A percentile compares a stretch with the other conserved stretches of the same genome.
Conservation (phyloP, 768 basidiomycete genomes). For the Termitomyces sp. region DNA sequence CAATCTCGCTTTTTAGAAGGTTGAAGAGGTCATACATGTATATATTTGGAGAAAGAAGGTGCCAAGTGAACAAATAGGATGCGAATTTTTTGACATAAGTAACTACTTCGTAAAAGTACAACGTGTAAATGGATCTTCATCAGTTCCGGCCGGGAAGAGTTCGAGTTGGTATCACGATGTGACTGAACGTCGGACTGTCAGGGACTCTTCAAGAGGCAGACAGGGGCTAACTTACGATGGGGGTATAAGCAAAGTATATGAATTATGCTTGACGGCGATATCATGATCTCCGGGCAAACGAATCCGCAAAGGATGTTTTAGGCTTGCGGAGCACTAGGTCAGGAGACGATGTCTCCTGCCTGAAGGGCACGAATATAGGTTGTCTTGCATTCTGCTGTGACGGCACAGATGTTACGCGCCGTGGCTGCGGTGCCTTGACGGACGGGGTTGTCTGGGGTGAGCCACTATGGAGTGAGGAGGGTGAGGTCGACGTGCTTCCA, state of each 20-base stretch:
- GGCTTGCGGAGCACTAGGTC: slow-evolving; percentile 44
- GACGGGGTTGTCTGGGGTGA: slow-evolving; percentile 14
- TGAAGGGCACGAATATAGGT: slow-evolving; percentile 50
- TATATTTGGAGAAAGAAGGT: neutral
- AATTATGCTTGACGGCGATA: neutral
- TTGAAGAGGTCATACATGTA: neutral
- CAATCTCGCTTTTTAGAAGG: neutral
- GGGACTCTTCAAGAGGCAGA: neutral
- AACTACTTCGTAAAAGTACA: neutral
- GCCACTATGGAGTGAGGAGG: slow-evolving; percentile 10
- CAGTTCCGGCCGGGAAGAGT: slow-evolving; percentile 1
- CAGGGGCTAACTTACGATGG: slow-evolving; percentile 7
- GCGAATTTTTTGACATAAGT: neutral
- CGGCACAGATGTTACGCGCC: slow-evolving; percentile 10
- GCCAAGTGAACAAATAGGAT: neutral
- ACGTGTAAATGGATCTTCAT: neutral
- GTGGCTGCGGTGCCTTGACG: slow-evolving; percentile 24
- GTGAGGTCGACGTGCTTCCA: slow-evolving; percentile 17
- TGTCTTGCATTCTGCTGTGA: slow-evolving; percentile 14
- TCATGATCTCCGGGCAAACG: slow-evolving; percentile 6
- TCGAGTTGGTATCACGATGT: slow-evolving; percentile 7
- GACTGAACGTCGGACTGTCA: slow-evolving; percentile 1
- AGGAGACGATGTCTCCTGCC: slow-evolving; percentile 48
- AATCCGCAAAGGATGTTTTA: slow-evolving; percentile 8
- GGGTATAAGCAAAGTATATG: slow-evolving; percentile 6